phyloP scores from a whole-genome alignment of 192 early-diverging fungal genomes.

The Chytriomyces sp. region DNA sequence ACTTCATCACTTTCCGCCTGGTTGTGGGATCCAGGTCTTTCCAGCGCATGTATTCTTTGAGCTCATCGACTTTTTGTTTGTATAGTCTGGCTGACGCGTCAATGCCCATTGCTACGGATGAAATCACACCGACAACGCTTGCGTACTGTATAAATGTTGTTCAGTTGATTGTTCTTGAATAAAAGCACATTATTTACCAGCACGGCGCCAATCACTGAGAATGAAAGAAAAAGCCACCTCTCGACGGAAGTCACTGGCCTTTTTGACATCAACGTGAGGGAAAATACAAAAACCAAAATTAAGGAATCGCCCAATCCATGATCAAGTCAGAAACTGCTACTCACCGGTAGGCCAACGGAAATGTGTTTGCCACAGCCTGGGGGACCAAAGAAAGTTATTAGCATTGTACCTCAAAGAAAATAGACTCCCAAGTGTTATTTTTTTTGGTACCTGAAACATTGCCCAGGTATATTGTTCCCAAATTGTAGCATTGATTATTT shows the following conservation, averaged over 20 bases:
- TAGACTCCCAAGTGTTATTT: not conserved
- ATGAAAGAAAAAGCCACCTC: not conserved
- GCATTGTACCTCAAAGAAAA: not conserved
- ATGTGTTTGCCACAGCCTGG: slow-evolving; percentile 17
- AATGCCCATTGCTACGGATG: slow-evolving; percentile 26
- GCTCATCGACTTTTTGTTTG: slow-evolving; percentile 44
- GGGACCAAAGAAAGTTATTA: not conserved
- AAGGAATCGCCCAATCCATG: not conserved
- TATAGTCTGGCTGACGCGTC: slow-evolving; percentile 34
- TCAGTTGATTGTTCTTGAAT: too few species aligned
- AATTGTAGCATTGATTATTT: slow-evolving; percentile 1
- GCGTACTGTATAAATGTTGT: too few species aligned
- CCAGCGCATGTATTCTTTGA: slow-evolving; percentile 41
- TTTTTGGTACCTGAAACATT: slow-evolving; percentile 9
- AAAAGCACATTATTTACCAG: not conserved
- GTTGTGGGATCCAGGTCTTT: slow-evolving; percentile 15
- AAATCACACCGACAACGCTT: slow-evolving; percentile 29
- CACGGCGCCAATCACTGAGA: slow-evolving; percentile 12
- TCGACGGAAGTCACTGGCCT: not conserved
- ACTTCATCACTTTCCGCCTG: slow-evolving; percentile 28
- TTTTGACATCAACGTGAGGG: too few species aligned
- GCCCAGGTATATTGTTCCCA: slow-evolving; percentile 20
- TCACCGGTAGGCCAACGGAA: slow-evolving; percentile 9
- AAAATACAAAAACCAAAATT: not conserved
- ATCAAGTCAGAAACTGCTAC: not conserved